Base-by-base conservation (phyloP, 208 protist species). In the Leishmania lainsoni region DNA sequence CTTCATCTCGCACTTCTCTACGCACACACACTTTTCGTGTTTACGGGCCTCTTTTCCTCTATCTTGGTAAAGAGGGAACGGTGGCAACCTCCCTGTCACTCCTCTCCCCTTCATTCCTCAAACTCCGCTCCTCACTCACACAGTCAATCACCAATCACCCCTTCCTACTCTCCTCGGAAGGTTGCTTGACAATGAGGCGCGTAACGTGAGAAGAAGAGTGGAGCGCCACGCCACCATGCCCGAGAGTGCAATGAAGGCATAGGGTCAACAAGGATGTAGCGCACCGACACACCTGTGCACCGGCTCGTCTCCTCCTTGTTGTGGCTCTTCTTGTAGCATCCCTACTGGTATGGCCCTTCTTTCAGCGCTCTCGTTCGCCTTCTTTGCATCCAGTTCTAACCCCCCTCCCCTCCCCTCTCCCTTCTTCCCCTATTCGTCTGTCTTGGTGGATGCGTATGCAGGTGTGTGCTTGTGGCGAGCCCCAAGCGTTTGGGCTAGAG, bases 281-380 rank as follows among this genome's bases (percentile, higher is more conserved):
- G 42, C 42, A 45, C 42, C 42, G 42, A 45, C 42, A 45, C 42
- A 45, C 72, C 14, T 56, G 70, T 49, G 39, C 29, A 75, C 35
- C 54, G 10, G 66, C 20, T 61, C 74, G 39, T 20, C 52, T 75
- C 73, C 75, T 76, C 59, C 75, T 69, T 76, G 42, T 61, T 29
- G 39, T 76, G 54, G 45, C 70, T 65, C 77, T 1, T 76, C 20
- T 76, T 66, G 79, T 0, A 35, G 48, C 72, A 54, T 52, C 3
- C 42, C 42, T 45, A 3, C 42, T 45, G 5, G 54, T 58, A 58
- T 22, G 20, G 3, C 54, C 22, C 54, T n/a, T 26, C 20, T n/a
- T 58, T 58, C 3, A 45, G 42, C 5, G 42, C 42, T 45, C 42
- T 32, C 8, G 14, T n/a, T 56, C 52, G 9, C 52, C 5, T 45